Evolutionary conservation across 2,329 filamentous ascomycete genomes (phyloP), one percentile per base, ranked within the genome.

Genomic region (Trichoderma koningii): DNA sequence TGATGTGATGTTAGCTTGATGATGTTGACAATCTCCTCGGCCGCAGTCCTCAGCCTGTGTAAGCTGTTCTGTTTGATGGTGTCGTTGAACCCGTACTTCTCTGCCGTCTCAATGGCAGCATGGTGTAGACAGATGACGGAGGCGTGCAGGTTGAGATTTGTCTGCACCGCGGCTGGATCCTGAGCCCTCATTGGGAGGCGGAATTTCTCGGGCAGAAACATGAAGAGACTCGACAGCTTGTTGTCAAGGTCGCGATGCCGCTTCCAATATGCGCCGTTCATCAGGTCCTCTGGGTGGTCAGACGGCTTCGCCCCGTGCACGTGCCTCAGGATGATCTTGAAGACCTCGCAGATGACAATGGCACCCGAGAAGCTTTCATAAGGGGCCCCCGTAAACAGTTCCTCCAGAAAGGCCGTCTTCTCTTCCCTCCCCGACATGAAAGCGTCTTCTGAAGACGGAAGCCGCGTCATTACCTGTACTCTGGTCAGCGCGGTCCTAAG

Each of bases 71-170:
- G 85, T 64, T 87, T 87, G 30, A 95, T 83, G 34, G 83, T 81
- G 1, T 83, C 79, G 0, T 88, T 83, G 61, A 96, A 77, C 2
- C 85, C 83, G 72, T 93, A 83, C 71, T 88, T 89, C 63, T 93
- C 89, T 0, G 89, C 89, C 73, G 91, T 93, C 76, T 93, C 92
- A 9, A 95, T 88, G 1, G 93, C 93, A 1, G 92, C 91, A 75
- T 96, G 92, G 72, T 97, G 93, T 5, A 97, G 81, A 74, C 92
- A 96, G 61, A 97, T 97, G 9, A 90, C 86, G 1, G 91, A 89
- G 0, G 93, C 92, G 72, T 97, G 93, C 3, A 97, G 85, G 72
- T 91, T 93, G 81, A 97, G 89, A 69, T 97, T 97, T 57, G 89
- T 82, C 73, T 96, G 93, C 0, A 96, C 84, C 7, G 92, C 87